These are phyloP conservation scores for Panaeolus cyanescens DNA, from an alignment of 768 basidiomycete genomes.

Conservation along the genomic window DNA sequence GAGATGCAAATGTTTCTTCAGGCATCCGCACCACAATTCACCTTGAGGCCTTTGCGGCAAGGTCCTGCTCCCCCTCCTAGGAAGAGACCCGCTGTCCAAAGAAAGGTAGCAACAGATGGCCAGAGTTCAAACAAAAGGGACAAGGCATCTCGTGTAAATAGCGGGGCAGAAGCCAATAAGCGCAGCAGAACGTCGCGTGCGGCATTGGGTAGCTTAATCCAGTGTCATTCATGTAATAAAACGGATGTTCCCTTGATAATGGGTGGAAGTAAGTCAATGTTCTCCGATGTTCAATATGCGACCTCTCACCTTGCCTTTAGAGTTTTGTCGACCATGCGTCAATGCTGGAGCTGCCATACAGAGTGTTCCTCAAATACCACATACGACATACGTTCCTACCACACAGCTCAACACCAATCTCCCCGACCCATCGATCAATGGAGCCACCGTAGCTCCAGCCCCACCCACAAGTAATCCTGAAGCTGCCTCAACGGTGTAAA, in stretches of 20 bases:
- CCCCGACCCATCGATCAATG: too few relatives aligned
- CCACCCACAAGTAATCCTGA: neutral
- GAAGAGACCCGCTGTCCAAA: conserved; percentile 28
- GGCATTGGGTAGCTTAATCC: conserved; percentile 29
- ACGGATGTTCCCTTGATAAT: conserved; percentile 76
- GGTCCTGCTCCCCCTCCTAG: conserved; percentile 32
- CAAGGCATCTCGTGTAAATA: conserved; percentile 2
- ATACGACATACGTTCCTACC: neutral
- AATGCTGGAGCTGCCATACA: conserved; percentile 40
- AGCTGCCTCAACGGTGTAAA: neutral
- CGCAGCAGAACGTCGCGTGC: conserved; percentile 15
- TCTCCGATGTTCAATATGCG: neutral
- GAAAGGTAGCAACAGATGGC: conserved; percentile 15
- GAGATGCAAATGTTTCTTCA: conserved; percentile 18
- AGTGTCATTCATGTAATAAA: conserved; percentile 62
- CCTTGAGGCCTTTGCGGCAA: conserved; percentile 62
- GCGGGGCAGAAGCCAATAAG: conserved; percentile 14
- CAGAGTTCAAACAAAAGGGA: conserved; percentile 1
- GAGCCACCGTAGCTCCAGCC: too few relatives aligned
- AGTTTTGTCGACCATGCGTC: conserved; percentile 70
- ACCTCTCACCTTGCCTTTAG: conserved; percentile 29
- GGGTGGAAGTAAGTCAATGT: conserved; percentile 63
- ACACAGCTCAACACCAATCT: neutral
- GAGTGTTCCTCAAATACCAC: neutral
- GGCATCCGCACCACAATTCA: conserved; percentile 50